Percentiles rank a stretch among this genome's conserved stretches.
These are phyloP conservation scores for Pseudogymnoascus sp. DNA, from an alignment of 2,329 filamentous ascomycete genomes.

Conservation along the genomic window DNA sequence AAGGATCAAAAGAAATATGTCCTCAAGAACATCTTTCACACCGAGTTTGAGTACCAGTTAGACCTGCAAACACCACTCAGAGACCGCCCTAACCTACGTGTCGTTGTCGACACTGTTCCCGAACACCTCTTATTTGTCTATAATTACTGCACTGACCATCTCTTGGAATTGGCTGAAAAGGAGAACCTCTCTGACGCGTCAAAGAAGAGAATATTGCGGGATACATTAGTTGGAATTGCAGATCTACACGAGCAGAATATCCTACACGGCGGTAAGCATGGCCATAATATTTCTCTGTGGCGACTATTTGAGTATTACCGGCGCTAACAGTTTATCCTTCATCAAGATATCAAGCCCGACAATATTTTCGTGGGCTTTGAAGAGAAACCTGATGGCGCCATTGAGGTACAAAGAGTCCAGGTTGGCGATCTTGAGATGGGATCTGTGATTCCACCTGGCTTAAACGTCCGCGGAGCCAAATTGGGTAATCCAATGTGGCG, in stretches of 20 bases:
- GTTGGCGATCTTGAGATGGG: slow-evolving; percentile 37
- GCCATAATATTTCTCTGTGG: neutral
- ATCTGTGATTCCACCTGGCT: slow-evolving; percentile 31
- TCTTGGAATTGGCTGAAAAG: slow-evolving; percentile 37
- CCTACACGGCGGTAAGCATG: slow-evolving; percentile 29
- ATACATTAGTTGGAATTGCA: slow-evolving; percentile 34
- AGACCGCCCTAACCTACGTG: slow-evolving; percentile 30
- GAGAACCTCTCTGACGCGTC: slow-evolving; percentile 29
- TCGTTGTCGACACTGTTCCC: slow-evolving; percentile 36
- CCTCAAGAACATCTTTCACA: neutral
- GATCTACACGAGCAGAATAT: slow-evolving; percentile 32
- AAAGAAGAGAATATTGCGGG: slow-evolving; percentile 37
- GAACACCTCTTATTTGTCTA: slow-evolving; percentile 40
- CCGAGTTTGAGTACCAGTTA: neutral
- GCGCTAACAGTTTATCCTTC: neutral
- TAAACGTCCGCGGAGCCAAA: slow-evolving; percentile 31
- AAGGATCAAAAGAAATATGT: neutral
- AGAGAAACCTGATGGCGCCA: neutral
- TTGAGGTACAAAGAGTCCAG: slow-evolving; percentile 30
- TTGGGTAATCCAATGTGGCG: slow-evolving; percentile 39
- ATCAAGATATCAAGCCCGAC: slow-evolving; percentile 36
- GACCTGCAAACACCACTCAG: neutral
- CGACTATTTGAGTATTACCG: neutral
- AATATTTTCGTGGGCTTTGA: slow-evolving; percentile 38
- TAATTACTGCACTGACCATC: slow-evolving; percentile 36